Base-by-base conservation (phyloP, 495 filamentous ascomycete genomes). In the Podospora pseudocomata region DNA sequence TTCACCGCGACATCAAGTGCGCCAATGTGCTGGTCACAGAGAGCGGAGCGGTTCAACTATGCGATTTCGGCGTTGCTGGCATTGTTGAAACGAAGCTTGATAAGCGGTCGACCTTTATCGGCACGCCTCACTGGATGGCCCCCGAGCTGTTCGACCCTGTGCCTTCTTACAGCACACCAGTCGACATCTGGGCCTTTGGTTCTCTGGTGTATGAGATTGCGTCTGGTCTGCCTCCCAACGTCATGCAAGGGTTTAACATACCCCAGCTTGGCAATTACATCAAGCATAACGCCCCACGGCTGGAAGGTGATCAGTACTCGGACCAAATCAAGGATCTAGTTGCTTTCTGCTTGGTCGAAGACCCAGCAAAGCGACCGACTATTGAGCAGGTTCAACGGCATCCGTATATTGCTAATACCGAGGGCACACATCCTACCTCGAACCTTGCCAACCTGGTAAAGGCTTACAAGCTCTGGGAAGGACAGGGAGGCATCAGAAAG, bases 121-220 rank as follows among this genome's bases (percentile, higher is more conserved):
- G 95, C 11, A 98, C 95, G 5, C 92, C 92, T 18, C 88, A 97
- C 79, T 99, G 94, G 92, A 97, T 98, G 94, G 91, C 95, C 0
- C 95, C 93, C 0, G 95, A 99, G 75, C 85, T 96, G 67, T 89
- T 92, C 67, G 82, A 83, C 11, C 78, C 80, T 3, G 79, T 80
- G 1, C 78, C 83, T 23, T 83, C 84, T 39, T 88, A 90, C 73
- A 86, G 84, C 73, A 87, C 86, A 11, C 81, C 93, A 79, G 89
- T 98, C 67, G 95, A 99, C 73, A 92, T 96, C 55, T 99, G 95
- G 95, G 93, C 94, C 1, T 96, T 93, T 76, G 94, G 94, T 18
- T 92, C 92, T 67, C 94, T 96, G 56, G 79, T 96, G 1, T 94
- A 88, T 71, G 95, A 99, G 77, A 91, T 97, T 72, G 96, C 95